Evolutionary conservation across 23 red algal genomes (phyloP).

Genomic region (Gracilaria domingensis): DNA sequence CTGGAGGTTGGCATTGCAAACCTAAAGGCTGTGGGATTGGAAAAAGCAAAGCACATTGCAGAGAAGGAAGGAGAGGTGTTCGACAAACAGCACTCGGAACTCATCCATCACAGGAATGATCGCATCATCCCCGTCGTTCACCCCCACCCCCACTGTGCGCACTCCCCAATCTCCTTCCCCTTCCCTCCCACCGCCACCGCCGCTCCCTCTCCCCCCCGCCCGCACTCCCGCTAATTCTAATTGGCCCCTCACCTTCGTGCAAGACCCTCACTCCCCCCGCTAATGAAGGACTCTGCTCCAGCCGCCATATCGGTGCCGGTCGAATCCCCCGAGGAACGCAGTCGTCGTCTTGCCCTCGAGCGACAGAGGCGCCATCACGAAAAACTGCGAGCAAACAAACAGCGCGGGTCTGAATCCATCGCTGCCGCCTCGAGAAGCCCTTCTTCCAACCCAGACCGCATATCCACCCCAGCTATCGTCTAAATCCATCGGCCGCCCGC

Average conservation of each 20-base stretch:
- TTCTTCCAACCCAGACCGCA: not conserved
- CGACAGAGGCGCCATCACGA: slow-evolving; percentile 58
- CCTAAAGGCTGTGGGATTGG: slow-evolving; percentile 48
- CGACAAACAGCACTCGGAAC: slow-evolving; percentile 27
- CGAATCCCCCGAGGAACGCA: slow-evolving; percentile 60
- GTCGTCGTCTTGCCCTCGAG: slow-evolving; percentile 60
- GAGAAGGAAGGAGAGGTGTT: slow-evolving; percentile 29
- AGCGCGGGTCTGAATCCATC: not conserved
- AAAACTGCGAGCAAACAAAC: slow-evolving; percentile 18
- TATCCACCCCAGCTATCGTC: not conserved
- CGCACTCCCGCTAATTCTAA: not conserved
- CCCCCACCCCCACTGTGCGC: not conserved
- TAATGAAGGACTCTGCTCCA: slow-evolving; percentile 22
- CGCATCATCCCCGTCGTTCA: not conserved
- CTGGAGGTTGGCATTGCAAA: too few relatives aligned
- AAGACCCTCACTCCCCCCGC: not conserved
- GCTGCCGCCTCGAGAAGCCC: not conserved
- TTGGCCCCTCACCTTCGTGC: not conserved
- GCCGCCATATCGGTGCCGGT: not conserved
- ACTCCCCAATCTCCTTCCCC: too few relatives aligned
- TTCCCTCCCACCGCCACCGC: too few relatives aligned
- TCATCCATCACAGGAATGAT: too few relatives aligned
- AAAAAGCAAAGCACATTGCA: slow-evolving; percentile 45
- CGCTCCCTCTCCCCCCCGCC: not conserved
- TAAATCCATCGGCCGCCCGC: not conserved